Percentiles rank a stretch among this genome's conserved stretches.
These are phyloP conservation scores for Plasmodium ovale DNA, from an alignment of 169 alveolate species.

Conservation along the genomic window DNA sequence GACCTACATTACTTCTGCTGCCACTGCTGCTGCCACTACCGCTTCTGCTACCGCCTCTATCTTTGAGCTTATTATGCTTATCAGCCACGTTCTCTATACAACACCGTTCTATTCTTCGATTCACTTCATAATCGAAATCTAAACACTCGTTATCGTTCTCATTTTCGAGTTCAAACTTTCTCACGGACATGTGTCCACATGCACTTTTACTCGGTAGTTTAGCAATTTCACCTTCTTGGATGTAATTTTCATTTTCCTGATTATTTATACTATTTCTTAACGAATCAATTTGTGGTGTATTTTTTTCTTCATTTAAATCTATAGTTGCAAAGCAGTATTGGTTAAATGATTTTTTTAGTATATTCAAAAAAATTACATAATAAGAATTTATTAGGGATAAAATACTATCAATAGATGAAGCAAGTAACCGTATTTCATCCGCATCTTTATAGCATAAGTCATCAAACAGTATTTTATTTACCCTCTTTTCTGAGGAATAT, in stretches of 20 bases:
- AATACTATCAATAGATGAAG: conserved; percentile 55
- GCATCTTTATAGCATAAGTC: conserved; percentile 57
- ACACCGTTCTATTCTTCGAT: conserved; percentile 19
- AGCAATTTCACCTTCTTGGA: no score
- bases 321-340: conserved; percentile 70
- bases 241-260: neutral
- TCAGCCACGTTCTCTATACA: neutral
- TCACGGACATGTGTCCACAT: no score
- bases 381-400: conserved; percentile 63
- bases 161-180: no score
- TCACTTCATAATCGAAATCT: conserved; percentile 19
- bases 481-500: conserved; percentile 50
- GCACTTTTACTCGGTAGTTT: no score
- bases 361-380: conserved; percentile 73
- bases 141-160: neutral
- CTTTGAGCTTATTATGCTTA: neutral
- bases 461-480: conserved; percentile 23
- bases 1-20: neutral
- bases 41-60: neutral
- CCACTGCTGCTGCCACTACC: neutral
- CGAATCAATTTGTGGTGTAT: neutral
- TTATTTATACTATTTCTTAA: neutral
- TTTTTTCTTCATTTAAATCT: conserved; percentile 56
- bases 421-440: conserved; percentile 64
- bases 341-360: conserved; percentile 42